Conservation (phyloP, 2,329 filamentous ascomycete species). For the Monilinia fructicola region DNA sequence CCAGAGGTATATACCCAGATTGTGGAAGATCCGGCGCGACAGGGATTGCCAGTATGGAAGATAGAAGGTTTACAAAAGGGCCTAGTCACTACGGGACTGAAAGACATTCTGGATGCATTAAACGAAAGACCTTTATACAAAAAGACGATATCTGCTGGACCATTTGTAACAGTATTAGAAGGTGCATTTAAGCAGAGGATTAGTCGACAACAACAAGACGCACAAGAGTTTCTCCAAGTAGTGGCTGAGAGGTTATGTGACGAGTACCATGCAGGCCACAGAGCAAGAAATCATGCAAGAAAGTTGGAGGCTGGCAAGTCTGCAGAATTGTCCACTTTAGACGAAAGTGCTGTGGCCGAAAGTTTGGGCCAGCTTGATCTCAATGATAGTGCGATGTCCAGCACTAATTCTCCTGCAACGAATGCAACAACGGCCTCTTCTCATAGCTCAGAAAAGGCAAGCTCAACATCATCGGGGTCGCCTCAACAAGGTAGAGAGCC, state of each 20-base stretch:
- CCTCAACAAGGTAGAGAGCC: conserved; percentile 13
- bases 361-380: conserved; percentile 23
- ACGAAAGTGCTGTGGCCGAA: conserved; percentile 22
- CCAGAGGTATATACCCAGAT: conserved; percentile 69
- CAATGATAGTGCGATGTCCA: conserved; percentile 15
- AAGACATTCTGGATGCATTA: conserved; percentile 86
- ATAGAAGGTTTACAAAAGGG: conserved; percentile 72
- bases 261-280: conserved; percentile 83
- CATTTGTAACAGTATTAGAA: conserved; percentile 82
- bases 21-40: conserved; percentile 50
- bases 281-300: conserved; percentile 63
- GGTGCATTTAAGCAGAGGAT: conserved; percentile 85
- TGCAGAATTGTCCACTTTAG: conserved; percentile 18
- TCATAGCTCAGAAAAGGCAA: conserved; percentile 16
- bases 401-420: conserved; percentile 11
- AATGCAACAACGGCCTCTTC: conserved; percentile 14
- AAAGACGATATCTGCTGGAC: conserved; percentile 87
- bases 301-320: conserved; percentile 29
- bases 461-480: conserved; percentile 7
- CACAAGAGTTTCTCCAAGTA: conserved; percentile 94
- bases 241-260: conserved; percentile 89
- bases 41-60: conserved; percentile 57
- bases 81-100: conserved; percentile 80
- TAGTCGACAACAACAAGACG: conserved; percentile 93
- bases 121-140: conserved; percentile 92